Percentiles rank a stretch among this genome's conserved stretches.
Conservation (phyloP, 2,329 filamentous ascomycete species). For the Hymenoscyphus fraxineus region DNA sequence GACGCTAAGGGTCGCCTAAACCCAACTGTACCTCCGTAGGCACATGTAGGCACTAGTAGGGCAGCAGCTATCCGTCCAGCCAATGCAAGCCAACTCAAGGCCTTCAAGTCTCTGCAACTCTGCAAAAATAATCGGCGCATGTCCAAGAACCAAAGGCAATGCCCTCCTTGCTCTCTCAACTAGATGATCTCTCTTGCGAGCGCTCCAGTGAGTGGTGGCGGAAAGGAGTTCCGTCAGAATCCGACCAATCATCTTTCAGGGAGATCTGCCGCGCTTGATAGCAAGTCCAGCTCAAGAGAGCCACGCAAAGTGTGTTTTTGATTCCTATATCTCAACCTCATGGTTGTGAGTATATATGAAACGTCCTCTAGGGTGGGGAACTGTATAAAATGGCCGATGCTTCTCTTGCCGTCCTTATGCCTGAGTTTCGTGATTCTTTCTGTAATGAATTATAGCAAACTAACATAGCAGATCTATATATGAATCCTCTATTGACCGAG, state of each 20-base stretch:
- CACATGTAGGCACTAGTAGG: too few species aligned
- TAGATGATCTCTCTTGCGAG: neutral
- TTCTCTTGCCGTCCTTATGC: too few species aligned
- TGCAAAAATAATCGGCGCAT: too few species aligned
- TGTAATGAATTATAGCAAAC: too few species aligned
- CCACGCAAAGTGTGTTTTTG: neutral
- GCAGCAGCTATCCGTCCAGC: too few species aligned
- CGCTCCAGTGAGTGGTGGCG: neutral
- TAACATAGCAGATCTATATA: neutral
- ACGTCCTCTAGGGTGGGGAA: too few species aligned
- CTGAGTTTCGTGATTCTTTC: too few species aligned
- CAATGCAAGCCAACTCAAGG: too few species aligned
- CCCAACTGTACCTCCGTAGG: too few species aligned
- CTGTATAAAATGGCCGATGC: too few species aligned
- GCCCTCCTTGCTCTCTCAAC: neutral
- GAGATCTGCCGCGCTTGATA: neutral
- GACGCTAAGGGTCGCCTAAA: neutral
- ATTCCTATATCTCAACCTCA: neutral
- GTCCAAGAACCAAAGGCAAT: neutral
- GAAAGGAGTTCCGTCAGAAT: neutral
- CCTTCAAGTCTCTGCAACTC: too few species aligned
- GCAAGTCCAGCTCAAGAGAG: neutral
- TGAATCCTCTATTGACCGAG: neutral
- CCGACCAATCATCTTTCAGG: neutral
- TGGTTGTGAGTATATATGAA: too few species aligned